Evolutionary conservation across 768 basidiomycete genomes (phyloP).

Genomic region (Leucogyrophana mollusca): DNA sequence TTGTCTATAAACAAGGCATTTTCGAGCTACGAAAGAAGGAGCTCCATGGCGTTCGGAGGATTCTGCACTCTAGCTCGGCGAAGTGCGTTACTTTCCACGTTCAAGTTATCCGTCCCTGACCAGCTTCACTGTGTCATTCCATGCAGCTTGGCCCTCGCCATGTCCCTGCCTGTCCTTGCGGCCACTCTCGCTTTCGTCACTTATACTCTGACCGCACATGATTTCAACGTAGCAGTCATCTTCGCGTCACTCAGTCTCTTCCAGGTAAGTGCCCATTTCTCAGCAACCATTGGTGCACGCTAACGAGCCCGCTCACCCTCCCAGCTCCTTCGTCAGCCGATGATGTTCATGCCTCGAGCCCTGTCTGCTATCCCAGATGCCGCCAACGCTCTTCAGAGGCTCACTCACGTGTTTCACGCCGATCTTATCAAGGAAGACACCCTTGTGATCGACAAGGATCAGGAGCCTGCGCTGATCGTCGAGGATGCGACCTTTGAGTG

Average conservation of each 20-base stretch:
- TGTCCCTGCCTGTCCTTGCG: constrained; percentile 60
- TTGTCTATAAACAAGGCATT: constrained; percentile 41
- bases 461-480: constrained; percentile 49
- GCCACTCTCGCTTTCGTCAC: constrained; percentile 67
- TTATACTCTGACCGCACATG: constrained; percentile 53
- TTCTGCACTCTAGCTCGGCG: constrained; percentile 59
- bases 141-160: constrained; percentile 49
- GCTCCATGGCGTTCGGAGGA: constrained; percentile 52
- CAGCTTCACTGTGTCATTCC: constrained; percentile 14
- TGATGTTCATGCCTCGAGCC: constrained; percentile 64
- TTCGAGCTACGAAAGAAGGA: constrained; percentile 52
- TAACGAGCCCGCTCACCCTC: not conserved
- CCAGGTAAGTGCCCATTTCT: constrained; percentile 32
- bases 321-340: constrained; percentile 65
- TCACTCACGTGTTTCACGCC: constrained; percentile 45
- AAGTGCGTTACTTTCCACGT: constrained; percentile 40
- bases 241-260: constrained; percentile 66
- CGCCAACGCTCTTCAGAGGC: constrained; percentile 55
- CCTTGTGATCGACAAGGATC: constrained; percentile 42
- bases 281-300: not conserved
- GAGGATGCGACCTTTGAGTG: constrained; percentile 63
- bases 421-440: constrained; percentile 44
- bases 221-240: constrained; percentile 64
- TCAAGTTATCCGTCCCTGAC: not conserved
- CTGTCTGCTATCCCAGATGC: constrained; percentile 66